These are phyloP conservation scores for Russula sp. DNA, from an alignment of 768 basidiomycete genomes.

Conservation along the genomic window DNA sequence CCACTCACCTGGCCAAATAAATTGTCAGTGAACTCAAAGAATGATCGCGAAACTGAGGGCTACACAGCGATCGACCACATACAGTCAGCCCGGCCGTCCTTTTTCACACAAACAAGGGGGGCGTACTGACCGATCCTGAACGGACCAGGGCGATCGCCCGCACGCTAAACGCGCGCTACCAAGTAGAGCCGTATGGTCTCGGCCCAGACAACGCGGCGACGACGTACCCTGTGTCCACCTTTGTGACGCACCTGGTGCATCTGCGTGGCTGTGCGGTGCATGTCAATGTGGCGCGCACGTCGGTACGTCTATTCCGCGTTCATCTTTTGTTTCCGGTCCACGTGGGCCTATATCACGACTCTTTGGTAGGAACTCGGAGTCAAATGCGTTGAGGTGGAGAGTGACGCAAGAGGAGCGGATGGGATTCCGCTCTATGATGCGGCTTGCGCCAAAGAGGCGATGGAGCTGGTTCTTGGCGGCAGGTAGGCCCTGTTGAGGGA, in stretches of 20 bases:
- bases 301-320: conserved; percentile 38
- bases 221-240: conserved; percentile 67
- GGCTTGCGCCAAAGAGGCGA: conserved; percentile 36
- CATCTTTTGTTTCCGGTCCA: too few relatives aligned
- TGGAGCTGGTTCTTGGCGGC: conserved; percentile 25
- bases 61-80: conserved; percentile 85
- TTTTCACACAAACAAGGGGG: background rate
- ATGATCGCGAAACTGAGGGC: conserved; percentile 85
- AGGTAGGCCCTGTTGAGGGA: background rate
- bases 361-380: conserved; percentile 49
- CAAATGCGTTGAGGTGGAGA: conserved; percentile 45
- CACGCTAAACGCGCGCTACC: conserved; percentile 61
- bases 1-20: background rate
- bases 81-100: conserved; percentile 36
- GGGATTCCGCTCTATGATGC: conserved; percentile 39
- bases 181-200: conserved; percentile 44
- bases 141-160: conserved; percentile 53
- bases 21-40: conserved; percentile 67
- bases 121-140: conserved; percentile 11
- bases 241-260: conserved; percentile 81
- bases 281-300: conserved; percentile 54
- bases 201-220: conserved; percentile 43
- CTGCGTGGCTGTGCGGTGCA: conserved; percentile 53
- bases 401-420: conserved; percentile 23
- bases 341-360: background rate